Evolutionary conservation across 805 yeast genomes (phyloP).

Genomic region (Grigorovia humatica): DNA sequence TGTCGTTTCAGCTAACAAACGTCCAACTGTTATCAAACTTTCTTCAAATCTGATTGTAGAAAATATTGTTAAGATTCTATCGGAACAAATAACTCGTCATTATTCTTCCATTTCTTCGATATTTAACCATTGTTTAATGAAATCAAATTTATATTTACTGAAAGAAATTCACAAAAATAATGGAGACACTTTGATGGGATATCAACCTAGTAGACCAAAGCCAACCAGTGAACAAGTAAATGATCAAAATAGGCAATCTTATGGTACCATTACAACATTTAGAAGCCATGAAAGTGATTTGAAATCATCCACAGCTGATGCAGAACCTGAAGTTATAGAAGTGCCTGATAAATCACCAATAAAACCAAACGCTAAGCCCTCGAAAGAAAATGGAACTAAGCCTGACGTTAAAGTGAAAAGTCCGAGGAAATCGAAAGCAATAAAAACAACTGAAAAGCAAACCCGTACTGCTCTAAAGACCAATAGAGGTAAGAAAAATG

Average conservation of each 20-base stretch:
- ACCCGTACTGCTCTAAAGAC: not conserved
- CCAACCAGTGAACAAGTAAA: slow-evolving; percentile 3
- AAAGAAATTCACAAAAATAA: slow-evolving; percentile 4
- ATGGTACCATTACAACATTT: slow-evolving; percentile 25
- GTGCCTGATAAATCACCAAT: not conserved
- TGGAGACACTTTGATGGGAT: not conserved
- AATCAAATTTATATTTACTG: slow-evolving; percentile 15
- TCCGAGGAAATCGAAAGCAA: not conserved
- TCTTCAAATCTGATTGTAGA: slow-evolving; percentile 9
- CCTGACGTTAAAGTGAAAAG: not conserved
- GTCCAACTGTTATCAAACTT: slow-evolving; percentile 2
- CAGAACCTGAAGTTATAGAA: not conserved
- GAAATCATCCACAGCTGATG: slow-evolving; percentile 5
- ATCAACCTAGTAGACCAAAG: not conserved
- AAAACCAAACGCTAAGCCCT: not conserved
- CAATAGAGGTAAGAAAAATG: slow-evolving; percentile 10
- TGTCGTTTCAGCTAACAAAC: slow-evolving; percentile 9
- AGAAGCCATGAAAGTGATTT: slow-evolving; percentile 23
- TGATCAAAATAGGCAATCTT: slow-evolving; percentile 18
- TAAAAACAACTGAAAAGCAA: not conserved
- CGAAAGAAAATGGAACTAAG: not conserved
- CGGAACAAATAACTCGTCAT: slow-evolving; percentile 12
- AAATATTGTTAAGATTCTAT: slow-evolving; percentile 5
- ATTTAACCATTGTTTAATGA: slow-evolving; percentile 10
- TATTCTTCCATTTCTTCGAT: slow-evolving; percentile 22